Conservation (phyloP, 352 stramenopile genomes). For the Phytopythium helicoides region DNA sequence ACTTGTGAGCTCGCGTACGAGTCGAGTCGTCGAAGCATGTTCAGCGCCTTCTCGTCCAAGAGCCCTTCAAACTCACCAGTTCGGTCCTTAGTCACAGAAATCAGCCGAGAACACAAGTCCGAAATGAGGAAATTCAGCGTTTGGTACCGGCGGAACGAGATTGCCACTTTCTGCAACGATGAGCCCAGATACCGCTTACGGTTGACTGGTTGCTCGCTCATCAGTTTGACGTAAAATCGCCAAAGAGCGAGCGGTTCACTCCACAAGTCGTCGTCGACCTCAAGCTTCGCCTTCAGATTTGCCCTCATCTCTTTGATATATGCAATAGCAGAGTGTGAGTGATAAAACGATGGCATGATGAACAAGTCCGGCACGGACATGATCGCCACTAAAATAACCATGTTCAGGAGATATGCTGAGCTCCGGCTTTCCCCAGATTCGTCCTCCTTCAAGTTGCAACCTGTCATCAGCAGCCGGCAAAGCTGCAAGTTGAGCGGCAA, state of each 20-base stretch:
- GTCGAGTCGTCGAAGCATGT: constrained; percentile 56
- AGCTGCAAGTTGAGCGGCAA: constrained; percentile 75
- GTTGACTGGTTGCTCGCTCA: constrained; percentile 42
- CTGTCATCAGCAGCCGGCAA: constrained; percentile 71
- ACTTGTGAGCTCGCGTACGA: constrained; percentile 58
- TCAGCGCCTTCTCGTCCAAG: constrained; percentile 36
- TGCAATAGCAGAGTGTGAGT: constrained; percentile 48
- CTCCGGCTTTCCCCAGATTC: constrained; percentile 16
- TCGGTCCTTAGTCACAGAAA: constrained; percentile 45
- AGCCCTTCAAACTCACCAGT: constrained; percentile 31
- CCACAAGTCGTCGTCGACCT: constrained; percentile 56
- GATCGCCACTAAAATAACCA: constrained; percentile 66
- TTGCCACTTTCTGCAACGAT: constrained; percentile 46
- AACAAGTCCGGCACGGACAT: constrained; percentile 71
- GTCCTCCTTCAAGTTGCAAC: constrained; percentile 40
- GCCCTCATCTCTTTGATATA: constrained; percentile 81
- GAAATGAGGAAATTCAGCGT: constrained; percentile 78
- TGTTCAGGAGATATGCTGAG: constrained; percentile 45
- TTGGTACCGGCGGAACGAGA: constrained; percentile 70
- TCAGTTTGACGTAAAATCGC: constrained; percentile 60
- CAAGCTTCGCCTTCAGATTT: constrained; percentile 66
- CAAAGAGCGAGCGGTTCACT: constrained; percentile 78
- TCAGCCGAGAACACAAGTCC: constrained; percentile 65
- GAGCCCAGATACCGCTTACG: constrained; percentile 39
- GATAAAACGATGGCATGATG: constrained; percentile 79